Conservation (phyloP, 768 basidiomycete genomes). For the Pilatotrama ljubarskyi region DNA sequence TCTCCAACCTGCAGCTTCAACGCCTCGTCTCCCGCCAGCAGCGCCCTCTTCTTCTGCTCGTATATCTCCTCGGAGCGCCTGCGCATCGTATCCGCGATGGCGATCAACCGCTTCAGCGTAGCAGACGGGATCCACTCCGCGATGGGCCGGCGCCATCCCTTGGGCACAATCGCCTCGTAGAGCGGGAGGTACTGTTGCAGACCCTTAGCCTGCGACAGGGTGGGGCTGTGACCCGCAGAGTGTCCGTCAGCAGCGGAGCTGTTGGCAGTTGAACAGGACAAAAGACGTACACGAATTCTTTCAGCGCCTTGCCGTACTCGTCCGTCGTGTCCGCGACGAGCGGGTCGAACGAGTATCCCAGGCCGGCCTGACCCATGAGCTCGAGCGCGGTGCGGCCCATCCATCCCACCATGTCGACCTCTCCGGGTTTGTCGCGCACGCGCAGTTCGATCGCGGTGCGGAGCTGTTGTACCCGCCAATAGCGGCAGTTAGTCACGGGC, state of each 20-base stretch:
- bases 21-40: conserved; percentile 19
- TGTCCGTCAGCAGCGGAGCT: no score
- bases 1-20: conserved; percentile 14
- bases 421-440: neutral
- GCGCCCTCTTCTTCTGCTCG: conserved; percentile 20
- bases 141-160: conserved; percentile 34
- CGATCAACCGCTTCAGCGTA: conserved; percentile 10
- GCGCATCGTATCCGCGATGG: conserved; percentile 14
- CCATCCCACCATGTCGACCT: conserved; percentile 28
- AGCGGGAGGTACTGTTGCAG: conserved; percentile 46
- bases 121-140: conserved; percentile 14
- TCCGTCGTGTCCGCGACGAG: conserved; percentile 33
- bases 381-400: conserved; percentile 30
- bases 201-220: conserved; percentile 30
- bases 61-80: conserved; percentile 17
- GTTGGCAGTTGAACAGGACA: neutral
- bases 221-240: neutral
- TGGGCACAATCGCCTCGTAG: conserved; percentile 36
- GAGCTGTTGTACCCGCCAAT: conserved; percentile 14
- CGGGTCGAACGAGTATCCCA: conserved; percentile 40
- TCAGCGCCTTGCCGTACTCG: conserved; percentile 9
- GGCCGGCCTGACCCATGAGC: conserved; percentile 48
- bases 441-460: conserved; percentile 4
- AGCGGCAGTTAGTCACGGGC: no score
- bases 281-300: conserved; percentile 31